Percentiles rank a stretch among this genome's conserved stretches.
phyloP scores from a whole-genome alignment of 2,329 filamentous ascomycete genomes.

The Monilinia fructigena region DNA sequence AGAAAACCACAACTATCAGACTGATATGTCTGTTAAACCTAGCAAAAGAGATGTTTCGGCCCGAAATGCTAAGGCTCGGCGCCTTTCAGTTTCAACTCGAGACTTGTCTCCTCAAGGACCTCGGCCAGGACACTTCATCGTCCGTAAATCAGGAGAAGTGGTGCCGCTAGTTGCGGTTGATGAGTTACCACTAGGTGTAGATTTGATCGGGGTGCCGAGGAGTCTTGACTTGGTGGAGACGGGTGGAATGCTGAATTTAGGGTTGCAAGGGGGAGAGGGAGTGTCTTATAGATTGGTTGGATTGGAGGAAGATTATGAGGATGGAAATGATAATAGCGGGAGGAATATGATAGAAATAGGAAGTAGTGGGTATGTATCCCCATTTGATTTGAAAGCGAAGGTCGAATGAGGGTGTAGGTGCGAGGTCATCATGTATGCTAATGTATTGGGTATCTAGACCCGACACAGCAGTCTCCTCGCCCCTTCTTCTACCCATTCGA shows the following conservation, averaged over 20 bases:
- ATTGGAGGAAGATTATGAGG: not conserved
- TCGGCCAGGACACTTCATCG: conserved; percentile 45
- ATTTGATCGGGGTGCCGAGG: conserved; percentile 44
- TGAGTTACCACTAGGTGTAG: conserved; percentile 46
- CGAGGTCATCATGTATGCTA: not conserved
- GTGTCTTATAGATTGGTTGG: conserved; percentile 28
- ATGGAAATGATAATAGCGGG: not conserved
- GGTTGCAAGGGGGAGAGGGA: conserved; percentile 28
- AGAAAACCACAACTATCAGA: not conserved
- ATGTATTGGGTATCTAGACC: not conserved
- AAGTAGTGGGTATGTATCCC: conserved; percentile 8
- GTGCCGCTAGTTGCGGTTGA: conserved; percentile 57
- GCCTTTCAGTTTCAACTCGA: not conserved
- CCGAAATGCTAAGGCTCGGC: not conserved
- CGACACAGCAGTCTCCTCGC: not conserved
- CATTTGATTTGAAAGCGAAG: too few relatives aligned
- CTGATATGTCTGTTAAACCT: not conserved
- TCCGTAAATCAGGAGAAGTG: conserved; percentile 45
- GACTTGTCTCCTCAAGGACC: conserved; percentile 11
- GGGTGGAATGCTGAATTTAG: conserved; percentile 37
- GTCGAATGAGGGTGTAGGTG: not conserved
- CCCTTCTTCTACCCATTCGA: not conserved
- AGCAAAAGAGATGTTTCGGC: not conserved
- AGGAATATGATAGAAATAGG: not conserved
- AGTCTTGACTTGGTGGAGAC: conserved; percentile 33